Conservation (phyloP, 2,329 filamentous ascomycete species). For the Sclerotinia glacialis region DNA sequence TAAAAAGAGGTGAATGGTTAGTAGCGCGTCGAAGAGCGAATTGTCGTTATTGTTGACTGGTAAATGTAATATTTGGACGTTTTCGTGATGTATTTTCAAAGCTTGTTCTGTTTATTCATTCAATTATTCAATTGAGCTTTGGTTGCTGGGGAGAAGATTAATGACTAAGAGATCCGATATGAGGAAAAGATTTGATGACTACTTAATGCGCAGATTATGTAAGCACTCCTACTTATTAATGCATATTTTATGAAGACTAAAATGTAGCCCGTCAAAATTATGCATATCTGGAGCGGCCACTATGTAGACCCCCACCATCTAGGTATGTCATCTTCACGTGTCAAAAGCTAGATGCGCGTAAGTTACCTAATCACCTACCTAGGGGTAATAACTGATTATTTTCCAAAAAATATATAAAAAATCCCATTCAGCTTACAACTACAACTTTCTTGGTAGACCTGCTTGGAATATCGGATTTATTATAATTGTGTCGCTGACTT, state of each 20-base stretch:
- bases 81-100: conserved; percentile 12
- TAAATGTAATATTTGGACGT: conserved; percentile 1
- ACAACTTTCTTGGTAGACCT: not conserved
- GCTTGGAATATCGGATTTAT: not conserved
- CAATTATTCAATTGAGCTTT: not conserved
- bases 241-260: not conserved
- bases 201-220: no score
- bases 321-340: conserved; percentile 3
- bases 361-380: not conserved
- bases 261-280: no score
- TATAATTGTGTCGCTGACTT: not conserved
- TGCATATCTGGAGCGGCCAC: no score
- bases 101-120: conserved; percentile 15
- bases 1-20: conserved; percentile 1
- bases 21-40: conserved; percentile 3
- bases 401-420: not conserved
- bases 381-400: no score
- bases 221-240: not conserved
- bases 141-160: conserved; percentile 14
- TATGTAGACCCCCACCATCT: no score
- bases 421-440: not conserved
- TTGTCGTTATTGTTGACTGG: conserved; percentile 1
- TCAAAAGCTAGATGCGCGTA: not conserved
- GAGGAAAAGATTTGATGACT: not conserved
- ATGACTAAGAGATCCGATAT: conserved; percentile 10